These are phyloP conservation scores for Rhizopogon vesiculosus DNA, from an alignment of 768 basidiomycete species.

Conservation along the genomic window DNA sequence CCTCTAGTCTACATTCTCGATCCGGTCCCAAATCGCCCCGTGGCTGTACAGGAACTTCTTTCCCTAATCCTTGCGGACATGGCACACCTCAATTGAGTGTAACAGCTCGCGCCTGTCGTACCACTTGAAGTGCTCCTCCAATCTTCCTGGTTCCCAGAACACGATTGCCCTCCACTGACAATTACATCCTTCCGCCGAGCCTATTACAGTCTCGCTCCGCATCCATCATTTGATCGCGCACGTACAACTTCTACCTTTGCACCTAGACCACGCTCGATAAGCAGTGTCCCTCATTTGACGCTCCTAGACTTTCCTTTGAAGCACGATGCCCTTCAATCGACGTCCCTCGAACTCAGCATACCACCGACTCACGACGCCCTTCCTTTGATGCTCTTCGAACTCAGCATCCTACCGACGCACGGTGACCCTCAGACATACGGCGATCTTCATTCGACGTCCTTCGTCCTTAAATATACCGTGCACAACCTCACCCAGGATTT, in stretches of 20 bases:
- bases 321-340: conserved; percentile 11
- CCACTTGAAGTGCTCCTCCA: conserved; percentile 4
- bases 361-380: conserved; percentile 1
- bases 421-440: not conserved
- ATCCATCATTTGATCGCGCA: conserved; percentile 11
- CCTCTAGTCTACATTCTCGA: too few relatives aligned
- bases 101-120: not conserved
- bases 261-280: too few relatives aligned
- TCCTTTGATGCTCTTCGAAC: conserved; percentile 8
- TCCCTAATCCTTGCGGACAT: too few relatives aligned
- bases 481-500: not conserved
- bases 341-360: not conserved
- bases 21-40: too few relatives aligned
- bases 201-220: conserved; percentile 1
- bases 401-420: not conserved
- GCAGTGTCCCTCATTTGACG: conserved; percentile 1
- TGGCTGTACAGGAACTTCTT: too few relatives aligned
- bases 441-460: conserved; percentile 10
- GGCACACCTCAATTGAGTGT: too few relatives aligned
- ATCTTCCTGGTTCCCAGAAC: not conserved
- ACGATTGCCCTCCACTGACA: not conserved
- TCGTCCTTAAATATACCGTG: conserved; percentile 1
- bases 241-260: conserved; percentile 11
- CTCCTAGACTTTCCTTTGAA: not conserved
- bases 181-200: conserved; percentile 7